These are phyloP conservation scores for Pueraria montana DNA, from an alignment of 306 rosid species.

Conservation along the genomic window DNA sequence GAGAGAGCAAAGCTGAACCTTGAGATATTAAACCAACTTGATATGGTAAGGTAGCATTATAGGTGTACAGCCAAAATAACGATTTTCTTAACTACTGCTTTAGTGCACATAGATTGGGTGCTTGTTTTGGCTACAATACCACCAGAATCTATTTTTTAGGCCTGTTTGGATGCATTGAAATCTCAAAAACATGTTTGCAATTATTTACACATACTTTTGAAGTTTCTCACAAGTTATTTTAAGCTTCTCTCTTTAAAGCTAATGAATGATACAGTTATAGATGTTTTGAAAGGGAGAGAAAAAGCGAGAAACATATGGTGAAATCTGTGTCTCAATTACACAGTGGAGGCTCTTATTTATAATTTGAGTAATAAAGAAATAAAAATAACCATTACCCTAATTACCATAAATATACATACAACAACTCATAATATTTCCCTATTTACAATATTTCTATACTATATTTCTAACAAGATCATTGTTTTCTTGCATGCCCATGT, in stretches of 20 bases:
- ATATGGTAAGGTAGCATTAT: slow-evolving; percentile 69
- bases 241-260: slow-evolving; percentile 35
- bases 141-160: slow-evolving; percentile 16
- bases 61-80: slow-evolving; percentile 31
- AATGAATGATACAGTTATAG: slow-evolving; percentile 25
- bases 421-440: neutral
- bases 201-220: slow-evolving; percentile 40
- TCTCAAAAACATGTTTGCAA: slow-evolving; percentile 32
- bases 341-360: neutral
- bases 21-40: slow-evolving; percentile 83
- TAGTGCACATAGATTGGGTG: slow-evolving; percentile 16
- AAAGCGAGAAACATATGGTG: neutral
- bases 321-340: neutral
- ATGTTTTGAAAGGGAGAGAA: neutral
- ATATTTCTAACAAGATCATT: neutral
- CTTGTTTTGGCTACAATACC: slow-evolving; percentile 22
- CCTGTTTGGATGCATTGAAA: slow-evolving; percentile 45
- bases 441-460: neutral
- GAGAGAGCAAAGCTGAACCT: slow-evolving; percentile 82
- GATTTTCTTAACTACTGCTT: slow-evolving; percentile 14
- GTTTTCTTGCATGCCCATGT: slow-evolving; percentile 32
- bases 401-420: neutral
- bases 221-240: slow-evolving; percentile 39
- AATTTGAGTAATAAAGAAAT: neutral
- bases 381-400: neutral